phyloP scores from a whole-genome alignment of 192 early-diverging fungal species.

The Coemansia sp. region DNA sequence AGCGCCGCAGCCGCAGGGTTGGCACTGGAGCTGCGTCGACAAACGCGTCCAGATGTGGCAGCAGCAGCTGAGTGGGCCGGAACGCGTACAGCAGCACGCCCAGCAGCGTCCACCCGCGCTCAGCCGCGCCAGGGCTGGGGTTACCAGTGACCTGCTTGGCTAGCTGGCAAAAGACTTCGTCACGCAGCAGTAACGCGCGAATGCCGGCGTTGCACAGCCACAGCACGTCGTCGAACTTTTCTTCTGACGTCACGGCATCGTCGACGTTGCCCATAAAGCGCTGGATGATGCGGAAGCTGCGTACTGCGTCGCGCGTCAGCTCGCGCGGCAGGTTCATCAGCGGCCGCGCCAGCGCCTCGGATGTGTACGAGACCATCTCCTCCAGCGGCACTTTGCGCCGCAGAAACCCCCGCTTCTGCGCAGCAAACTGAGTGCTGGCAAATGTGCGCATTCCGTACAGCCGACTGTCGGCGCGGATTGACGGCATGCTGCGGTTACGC shows the following conservation, averaged over 20 bases:
- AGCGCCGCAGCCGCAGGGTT: conserved; percentile 22
- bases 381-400: conserved; percentile 83
- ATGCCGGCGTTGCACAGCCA: conserved; percentile 78
- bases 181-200: conserved; percentile 71
- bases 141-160: conserved; percentile 86
- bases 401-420: conserved; percentile 83
- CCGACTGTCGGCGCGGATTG: conserved; percentile 60
- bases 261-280: conserved; percentile 76
- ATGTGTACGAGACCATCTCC: conserved; percentile 70
- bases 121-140: conserved; percentile 59
- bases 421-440: conserved; percentile 88
- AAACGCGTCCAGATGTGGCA: conserved; percentile 80
- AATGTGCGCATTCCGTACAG: conserved; percentile 65
- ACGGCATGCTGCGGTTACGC: conserved; percentile 69
- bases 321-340: conserved; percentile 80
- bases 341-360: conserved; percentile 74
- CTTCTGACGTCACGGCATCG: conserved; percentile 34
- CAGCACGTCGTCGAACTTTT: conserved; percentile 64
- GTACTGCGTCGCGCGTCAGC: conserved; percentile 82
- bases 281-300: conserved; percentile 83
- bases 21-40: conserved; percentile 44
- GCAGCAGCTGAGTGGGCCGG: conserved; percentile 86
- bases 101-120: conserved; percentile 85
- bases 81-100: conserved; percentile 82
- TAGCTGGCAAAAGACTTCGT: conserved; percentile 93